Evolutionary conservation across 148 eudicot species (phyloP).

Genomic region (Chenopodium suecicum): DNA sequence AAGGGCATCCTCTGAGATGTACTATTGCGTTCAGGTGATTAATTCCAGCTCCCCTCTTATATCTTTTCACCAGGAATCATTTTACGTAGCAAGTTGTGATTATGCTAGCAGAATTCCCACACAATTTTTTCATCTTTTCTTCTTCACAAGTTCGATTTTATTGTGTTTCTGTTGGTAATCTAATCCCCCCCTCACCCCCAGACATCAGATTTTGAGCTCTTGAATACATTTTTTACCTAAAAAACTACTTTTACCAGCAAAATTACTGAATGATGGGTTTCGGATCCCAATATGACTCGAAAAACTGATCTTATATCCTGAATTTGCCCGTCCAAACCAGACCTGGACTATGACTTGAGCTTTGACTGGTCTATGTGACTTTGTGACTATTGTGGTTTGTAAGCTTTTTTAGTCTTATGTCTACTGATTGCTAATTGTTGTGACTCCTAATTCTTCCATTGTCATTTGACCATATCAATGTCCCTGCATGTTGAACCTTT

Average conservation of each 20-base stretch:
- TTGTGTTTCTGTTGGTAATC: not conserved
- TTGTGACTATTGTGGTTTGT: not conserved
- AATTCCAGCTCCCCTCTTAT: not conserved
- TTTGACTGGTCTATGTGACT: not conserved
- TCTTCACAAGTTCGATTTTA: not conserved
- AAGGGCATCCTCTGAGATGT: constrained; percentile 39
- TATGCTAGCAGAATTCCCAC: not conserved
- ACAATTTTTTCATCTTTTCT: not conserved
- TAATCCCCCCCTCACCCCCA: no score
- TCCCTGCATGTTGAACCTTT: not conserved
- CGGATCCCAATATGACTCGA: not conserved
- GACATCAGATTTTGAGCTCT: not conserved
- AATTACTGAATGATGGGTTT: not conserved
- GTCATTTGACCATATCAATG: not conserved
- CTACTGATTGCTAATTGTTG: not conserved
- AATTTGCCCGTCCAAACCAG: not conserved
- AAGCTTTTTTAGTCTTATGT: not conserved
- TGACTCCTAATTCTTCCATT: not conserved
- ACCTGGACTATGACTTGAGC: not conserved
- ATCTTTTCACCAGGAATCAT: not conserved
- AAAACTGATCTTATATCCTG: not conserved
- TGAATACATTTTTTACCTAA: not conserved
- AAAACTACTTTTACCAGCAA: no score
- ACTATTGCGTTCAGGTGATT: constrained; percentile 95
- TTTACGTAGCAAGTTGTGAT: not conserved